Evolutionary conservation across 2,329 filamentous ascomycete species (phyloP).

Genomic region (Exophiala spinifera): DNA sequence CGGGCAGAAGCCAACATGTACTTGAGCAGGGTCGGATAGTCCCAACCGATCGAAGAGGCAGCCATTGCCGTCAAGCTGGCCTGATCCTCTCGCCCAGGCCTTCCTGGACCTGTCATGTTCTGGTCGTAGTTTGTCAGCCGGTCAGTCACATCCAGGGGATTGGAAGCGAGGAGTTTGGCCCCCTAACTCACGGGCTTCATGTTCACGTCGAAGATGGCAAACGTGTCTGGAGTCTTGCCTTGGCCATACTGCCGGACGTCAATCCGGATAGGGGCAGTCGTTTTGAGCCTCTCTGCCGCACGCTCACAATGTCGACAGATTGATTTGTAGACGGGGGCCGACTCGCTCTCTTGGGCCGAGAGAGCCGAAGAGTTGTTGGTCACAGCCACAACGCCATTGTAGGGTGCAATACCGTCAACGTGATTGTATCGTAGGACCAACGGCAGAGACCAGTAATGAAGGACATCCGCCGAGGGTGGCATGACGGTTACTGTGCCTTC

Average conservation of each 20-base stretch:
- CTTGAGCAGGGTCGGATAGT: slow-evolving; percentile 39
- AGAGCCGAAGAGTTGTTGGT: slow-evolving; percentile 47
- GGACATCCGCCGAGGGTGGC: slow-evolving; percentile 37
- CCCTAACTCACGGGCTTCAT: slow-evolving; percentile 52
- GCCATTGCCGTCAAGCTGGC: slow-evolving; percentile 47
- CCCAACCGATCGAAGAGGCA: slow-evolving; percentile 44
- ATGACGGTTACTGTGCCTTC: slow-evolving; percentile 54
- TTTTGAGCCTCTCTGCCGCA: too few relatives aligned
- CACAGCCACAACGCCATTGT: slow-evolving; percentile 50
- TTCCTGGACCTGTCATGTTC: slow-evolving; percentile 50
- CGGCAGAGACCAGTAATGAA: slow-evolving; percentile 44
- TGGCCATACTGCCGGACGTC: too few relatives aligned
- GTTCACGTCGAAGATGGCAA: slow-evolving; percentile 49
- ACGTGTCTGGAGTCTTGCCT: slow-evolving; percentile 24
- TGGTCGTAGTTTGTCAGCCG: too few relatives aligned
- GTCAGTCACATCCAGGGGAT: too few relatives aligned
- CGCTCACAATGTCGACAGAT: too few relatives aligned
- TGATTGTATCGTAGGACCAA: slow-evolving; percentile 51
- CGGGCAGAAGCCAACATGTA: slow-evolving; percentile 34
- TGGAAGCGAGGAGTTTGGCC: too few relatives aligned
- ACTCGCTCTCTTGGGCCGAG: slow-evolving; percentile 31
- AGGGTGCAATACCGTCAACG: slow-evolving; percentile 47
- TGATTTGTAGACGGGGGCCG: too few relatives aligned
- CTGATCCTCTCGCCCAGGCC: slow-evolving; percentile 49
- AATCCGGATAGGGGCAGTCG: too few relatives aligned